These are phyloP conservation scores for Sporothrix pseudoabietina DNA, from an alignment of 2,329 filamentous ascomycete species.

Conservation along the genomic window DNA sequence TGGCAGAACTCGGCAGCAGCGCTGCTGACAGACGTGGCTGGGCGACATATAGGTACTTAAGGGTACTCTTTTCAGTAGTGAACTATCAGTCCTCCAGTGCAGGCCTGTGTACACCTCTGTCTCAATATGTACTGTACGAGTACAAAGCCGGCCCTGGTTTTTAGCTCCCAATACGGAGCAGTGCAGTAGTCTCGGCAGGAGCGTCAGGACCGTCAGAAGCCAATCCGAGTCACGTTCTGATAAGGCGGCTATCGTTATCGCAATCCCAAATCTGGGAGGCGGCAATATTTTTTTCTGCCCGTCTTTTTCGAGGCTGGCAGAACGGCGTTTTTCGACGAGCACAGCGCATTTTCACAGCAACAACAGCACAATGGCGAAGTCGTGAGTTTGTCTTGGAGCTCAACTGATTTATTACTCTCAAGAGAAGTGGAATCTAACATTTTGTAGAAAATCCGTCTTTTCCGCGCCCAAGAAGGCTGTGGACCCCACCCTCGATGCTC, in stretches of 20 bases:
- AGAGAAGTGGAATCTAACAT: background rate
- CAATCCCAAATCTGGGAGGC: constrained; percentile 5
- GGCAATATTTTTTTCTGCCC: constrained; percentile 27
- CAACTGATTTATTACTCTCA: background rate
- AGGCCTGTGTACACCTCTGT: background rate
- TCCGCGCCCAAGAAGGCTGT: constrained; percentile 57
- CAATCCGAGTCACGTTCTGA: constrained; percentile 16
- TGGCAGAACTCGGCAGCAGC: constrained; percentile 17
- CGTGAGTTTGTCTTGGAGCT: constrained; percentile 4
- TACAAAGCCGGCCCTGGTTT: background rate
- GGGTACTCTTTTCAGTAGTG: background rate
- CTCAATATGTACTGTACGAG: background rate
- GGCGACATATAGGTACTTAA: background rate
- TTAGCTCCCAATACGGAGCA: background rate
- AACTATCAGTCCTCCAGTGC: background rate
- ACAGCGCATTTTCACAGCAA: background rate
- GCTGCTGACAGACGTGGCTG: constrained; percentile 14
- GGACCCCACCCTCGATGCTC: constrained; percentile 68
- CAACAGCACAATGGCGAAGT: constrained; percentile 24
- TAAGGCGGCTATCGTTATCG: constrained; percentile 28
- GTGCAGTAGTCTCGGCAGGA: background rate
- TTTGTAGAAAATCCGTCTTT: constrained; percentile 38
- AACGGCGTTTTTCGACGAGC: background rate
- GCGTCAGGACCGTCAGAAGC: background rate
- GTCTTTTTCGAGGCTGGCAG: constrained; percentile 4